Conservation (phyloP, 192 early-diverging fungal genomes). For the Ambispora gerdemannii region DNA sequence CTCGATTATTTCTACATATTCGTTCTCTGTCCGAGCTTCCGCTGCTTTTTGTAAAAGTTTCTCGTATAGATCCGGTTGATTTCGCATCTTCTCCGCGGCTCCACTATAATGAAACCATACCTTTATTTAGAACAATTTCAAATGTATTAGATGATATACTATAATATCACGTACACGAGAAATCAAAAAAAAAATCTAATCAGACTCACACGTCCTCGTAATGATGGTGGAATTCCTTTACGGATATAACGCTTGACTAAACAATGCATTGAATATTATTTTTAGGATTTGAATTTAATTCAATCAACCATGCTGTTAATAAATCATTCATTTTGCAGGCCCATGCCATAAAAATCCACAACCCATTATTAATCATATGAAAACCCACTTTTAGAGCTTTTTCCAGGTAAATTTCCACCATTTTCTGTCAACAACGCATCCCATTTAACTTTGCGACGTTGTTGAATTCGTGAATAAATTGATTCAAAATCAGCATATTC, state of each 20-base stretch:
- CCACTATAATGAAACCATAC: constrained; percentile 74
- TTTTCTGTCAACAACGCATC: constrained; percentile 45
- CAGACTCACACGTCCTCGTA: constrained; percentile 57
- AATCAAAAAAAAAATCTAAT: constrained; percentile 25
- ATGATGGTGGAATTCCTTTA: constrained; percentile 72
- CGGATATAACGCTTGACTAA: constrained; percentile 72
- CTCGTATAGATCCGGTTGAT: constrained; percentile 58
- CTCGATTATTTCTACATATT: constrained; percentile 67
- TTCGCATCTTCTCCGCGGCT: constrained; percentile 53
- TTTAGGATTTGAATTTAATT: not conserved
- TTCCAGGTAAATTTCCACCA: constrained; percentile 42
- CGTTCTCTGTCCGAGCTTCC: constrained; percentile 52
- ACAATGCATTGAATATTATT: not conserved
- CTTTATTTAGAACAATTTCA: constrained; percentile 29
- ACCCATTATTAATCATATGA: no score
- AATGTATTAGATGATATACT: not conserved
- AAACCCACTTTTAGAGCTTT: constrained; percentile 44
- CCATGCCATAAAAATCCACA: no score
- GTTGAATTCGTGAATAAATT: constrained; percentile 47
- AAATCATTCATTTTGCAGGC: no score
- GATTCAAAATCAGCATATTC: constrained; percentile 50
- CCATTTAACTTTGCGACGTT: constrained; percentile 49
- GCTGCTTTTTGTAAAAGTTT: constrained; percentile 42
- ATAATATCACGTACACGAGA: constrained; percentile 1
- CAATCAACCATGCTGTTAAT: not conserved